These are phyloP conservation scores for Moricandia moricandioides DNA, from an alignment of 345 rosid species.

Conservation along the genomic window DNA sequence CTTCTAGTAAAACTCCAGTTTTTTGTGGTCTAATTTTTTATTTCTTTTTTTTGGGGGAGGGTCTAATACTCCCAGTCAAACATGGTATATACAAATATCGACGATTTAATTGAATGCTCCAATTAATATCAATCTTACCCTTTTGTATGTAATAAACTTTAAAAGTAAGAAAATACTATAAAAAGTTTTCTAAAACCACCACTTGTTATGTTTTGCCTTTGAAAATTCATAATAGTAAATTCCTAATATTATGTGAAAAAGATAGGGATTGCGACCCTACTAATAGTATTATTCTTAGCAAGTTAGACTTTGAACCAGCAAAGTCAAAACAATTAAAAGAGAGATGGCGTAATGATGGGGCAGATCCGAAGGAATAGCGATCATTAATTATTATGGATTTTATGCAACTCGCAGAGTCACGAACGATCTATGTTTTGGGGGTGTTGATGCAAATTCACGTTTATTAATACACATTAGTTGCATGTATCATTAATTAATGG, in stretches of 20 bases:
- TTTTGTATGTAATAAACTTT: not conserved
- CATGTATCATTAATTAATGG: not conserved
- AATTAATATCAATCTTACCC: not conserved
- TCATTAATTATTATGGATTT: conserved; percentile 3
- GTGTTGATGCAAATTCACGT: conserved; percentile 7
- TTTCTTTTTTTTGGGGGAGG: no score
- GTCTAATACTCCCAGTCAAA: conserved; percentile 12
- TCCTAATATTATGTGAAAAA: not conserved
- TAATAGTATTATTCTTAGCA: not conserved
- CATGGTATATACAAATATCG: not conserved
- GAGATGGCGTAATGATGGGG: conserved; percentile 16
- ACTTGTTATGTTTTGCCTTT: not conserved
- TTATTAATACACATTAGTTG: not conserved
- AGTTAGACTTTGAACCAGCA: conserved; percentile 5
- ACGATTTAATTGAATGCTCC: not conserved
- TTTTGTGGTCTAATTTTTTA: not conserved
- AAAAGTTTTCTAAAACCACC: not conserved
- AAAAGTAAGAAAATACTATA: not conserved
- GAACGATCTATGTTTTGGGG: conserved; percentile 16
- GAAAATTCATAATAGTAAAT: not conserved
- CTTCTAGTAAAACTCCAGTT: no score
- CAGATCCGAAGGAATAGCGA: conserved; percentile 25
- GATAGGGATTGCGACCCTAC: conserved; percentile 13
- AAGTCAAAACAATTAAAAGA: conserved; percentile 10
- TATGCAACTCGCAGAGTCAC: conserved; percentile 7